Percentiles rank a stretch among this genome's conserved stretches.
phyloP scores from a whole-genome alignment of 306 rosid genomes.

The Medicago lupulina region DNA sequence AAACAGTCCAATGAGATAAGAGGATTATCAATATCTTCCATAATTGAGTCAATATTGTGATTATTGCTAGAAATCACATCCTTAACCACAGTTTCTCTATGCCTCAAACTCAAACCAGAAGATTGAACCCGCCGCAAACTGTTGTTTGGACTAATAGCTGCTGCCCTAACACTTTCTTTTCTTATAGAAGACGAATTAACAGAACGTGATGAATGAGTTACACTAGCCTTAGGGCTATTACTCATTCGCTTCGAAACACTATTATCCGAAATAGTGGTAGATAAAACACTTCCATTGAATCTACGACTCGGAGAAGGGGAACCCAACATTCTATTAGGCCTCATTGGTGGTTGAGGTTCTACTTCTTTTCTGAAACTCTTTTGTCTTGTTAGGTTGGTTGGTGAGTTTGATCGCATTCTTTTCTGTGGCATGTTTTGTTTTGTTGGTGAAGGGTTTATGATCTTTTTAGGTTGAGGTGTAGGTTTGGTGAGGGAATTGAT shows the following conservation, averaged over 20 bases:
- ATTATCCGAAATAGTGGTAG: conserved; percentile 17
- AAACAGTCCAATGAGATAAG: conserved; percentile 88
- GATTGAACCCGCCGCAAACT: conserved; percentile 40
- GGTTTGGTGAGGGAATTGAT: conserved; percentile 60
- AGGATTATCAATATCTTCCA: conserved; percentile 84
- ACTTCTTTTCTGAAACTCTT: conserved; percentile 75
- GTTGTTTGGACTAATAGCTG: conserved; percentile 42
- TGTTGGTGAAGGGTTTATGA: conserved; percentile 20
- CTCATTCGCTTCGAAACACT: conserved; percentile 39
- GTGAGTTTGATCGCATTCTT: conserved; percentile 69
- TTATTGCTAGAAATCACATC: conserved; percentile 51
- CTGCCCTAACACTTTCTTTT: conserved; percentile 47
- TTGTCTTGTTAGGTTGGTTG: conserved; percentile 58
- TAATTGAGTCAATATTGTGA: conserved; percentile 44
- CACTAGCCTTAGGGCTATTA: conserved; percentile 35
- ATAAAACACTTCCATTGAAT: conserved; percentile 32
- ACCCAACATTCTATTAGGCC: conserved; percentile 31
- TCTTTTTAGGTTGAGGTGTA: conserved; percentile 9
- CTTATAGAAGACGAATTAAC: conserved; percentile 24
- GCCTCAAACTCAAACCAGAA: conserved; percentile 54
- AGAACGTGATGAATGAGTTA: conserved; percentile 28
- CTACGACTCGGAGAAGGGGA: conserved; percentile 78
- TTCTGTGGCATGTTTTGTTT: conserved; percentile 51
- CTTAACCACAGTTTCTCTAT: conserved; percentile 58
- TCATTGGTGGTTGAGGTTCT: background rate